Conservation (phyloP, 768 basidiomycete genomes). For the Krasilnikovozyma curviuscula region DNA sequence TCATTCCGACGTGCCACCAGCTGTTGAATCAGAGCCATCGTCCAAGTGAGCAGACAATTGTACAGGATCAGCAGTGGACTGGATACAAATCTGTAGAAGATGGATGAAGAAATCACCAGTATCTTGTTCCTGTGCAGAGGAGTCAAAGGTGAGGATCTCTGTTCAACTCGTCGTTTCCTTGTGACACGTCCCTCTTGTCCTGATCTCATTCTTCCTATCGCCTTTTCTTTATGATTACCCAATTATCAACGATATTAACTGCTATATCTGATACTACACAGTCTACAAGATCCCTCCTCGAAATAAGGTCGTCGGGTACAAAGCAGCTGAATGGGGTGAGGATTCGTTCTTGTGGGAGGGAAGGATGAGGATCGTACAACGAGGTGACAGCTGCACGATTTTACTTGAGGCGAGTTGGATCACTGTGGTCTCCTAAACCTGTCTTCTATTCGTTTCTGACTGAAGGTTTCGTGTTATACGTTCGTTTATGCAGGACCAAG, state of each 20-base stretch:
- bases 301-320: slow-evolving; percentile 69
- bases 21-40: no score
- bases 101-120: slow-evolving; percentile 60
- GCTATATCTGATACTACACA: slow-evolving; percentile 22
- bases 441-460: background rate
- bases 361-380: slow-evolving; percentile 64
- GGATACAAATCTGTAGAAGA: no score
- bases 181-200: slow-evolving; percentile 7
- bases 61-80: no score
- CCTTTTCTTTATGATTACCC: slow-evolving; percentile 10
- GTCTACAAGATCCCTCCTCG: slow-evolving; percentile 83
- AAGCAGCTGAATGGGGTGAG: slow-evolving; percentile 84
- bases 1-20: no score
- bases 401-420: slow-evolving; percentile 54
- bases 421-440: background rate
- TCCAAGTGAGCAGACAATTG: no score
- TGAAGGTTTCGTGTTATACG: background rate
- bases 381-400: slow-evolving; percentile 44
- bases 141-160: slow-evolving; percentile 47
- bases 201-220: slow-evolving; percentile 12
- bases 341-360: slow-evolving; percentile 83
- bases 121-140: slow-evolving; percentile 77
- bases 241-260: background rate
- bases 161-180: slow-evolving; percentile 4
- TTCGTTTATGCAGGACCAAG: slow-evolving; percentile 2